These are phyloP conservation scores for Beta vulgaris DNA, from an alignment of 148 eudicot genomes.

Conservation along the genomic window DNA sequence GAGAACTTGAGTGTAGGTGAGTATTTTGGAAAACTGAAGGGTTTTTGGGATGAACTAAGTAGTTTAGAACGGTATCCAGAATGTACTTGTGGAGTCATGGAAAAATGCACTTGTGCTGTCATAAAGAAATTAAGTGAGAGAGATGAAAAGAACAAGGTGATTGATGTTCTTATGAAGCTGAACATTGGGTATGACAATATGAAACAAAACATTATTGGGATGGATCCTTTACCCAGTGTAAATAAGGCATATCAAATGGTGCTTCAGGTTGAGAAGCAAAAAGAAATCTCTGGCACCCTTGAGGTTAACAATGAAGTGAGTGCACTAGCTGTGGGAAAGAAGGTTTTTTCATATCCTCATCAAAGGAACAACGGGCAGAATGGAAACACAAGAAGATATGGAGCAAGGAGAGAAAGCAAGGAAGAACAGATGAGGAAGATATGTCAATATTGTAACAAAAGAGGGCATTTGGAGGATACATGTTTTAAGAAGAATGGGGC, in stretches of 20 bases:
- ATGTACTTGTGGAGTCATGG: background rate
- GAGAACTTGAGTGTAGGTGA: background rate
- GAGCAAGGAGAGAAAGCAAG: too few relatives aligned
- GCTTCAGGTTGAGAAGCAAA: background rate
- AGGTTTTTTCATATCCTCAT: too few relatives aligned
- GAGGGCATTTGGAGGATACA: too few relatives aligned
- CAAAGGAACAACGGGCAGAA: too few relatives aligned
- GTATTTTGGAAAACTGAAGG: background rate
- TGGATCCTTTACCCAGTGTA: too few relatives aligned
- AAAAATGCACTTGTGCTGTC: background rate
- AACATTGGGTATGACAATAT: background rate
- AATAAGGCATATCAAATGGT: background rate
- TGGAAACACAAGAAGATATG: too few relatives aligned
- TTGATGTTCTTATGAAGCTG: background rate
- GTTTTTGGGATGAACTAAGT: background rate
- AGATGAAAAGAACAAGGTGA: background rate
- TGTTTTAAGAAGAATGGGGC: too few relatives aligned
- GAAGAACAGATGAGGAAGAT: too few relatives aligned
- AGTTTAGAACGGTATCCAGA: background rate
- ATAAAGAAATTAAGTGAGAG: background rate
- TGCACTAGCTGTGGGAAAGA: too few relatives aligned
- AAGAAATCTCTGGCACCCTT: background rate
- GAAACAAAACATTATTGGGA: background rate
- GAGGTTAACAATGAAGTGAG: background rate
- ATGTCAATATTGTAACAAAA: too few relatives aligned